Percentiles rank a stretch among this genome's conserved stretches.
phyloP scores from a whole-genome alignment of 148 eudicot species.

The Rhododendron ovatum region DNA sequence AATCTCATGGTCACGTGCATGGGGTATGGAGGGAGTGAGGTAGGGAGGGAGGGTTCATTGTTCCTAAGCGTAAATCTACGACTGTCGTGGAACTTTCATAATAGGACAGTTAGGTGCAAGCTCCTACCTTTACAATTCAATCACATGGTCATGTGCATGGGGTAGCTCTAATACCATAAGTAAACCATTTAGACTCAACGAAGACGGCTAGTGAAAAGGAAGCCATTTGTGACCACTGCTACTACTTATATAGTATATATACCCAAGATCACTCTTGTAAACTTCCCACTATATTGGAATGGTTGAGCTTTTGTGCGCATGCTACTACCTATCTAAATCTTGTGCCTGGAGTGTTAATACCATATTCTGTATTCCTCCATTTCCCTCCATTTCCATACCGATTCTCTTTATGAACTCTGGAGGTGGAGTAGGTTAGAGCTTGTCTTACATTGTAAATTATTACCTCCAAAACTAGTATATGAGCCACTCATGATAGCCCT shows the following conservation, averaged over 20 bases:
- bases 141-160: too few species aligned
- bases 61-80: too few species aligned
- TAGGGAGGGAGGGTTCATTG: too few species aligned
- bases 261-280: too few species aligned
- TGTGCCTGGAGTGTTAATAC: neutral
- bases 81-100: too few species aligned
- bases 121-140: too few species aligned
- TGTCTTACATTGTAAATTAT: too few species aligned
- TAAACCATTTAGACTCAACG: neutral
- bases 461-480: too few species aligned
- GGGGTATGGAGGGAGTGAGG: neutral
- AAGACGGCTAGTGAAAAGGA: neutral
- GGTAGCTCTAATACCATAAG: neutral
- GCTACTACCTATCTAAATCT: neutral
- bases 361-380: neutral
- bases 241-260: neutral
- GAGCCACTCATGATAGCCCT: neutral
- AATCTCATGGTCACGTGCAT: neutral
- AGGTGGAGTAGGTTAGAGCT: neutral
- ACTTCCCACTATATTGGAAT: neutral
- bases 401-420: neutral
- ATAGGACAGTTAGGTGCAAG: too few species aligned
- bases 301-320: neutral
- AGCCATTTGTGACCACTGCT: neutral
- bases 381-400: neutral